phyloP scores from a whole-genome alignment of 495 filamentous ascomycete species.

The Friedmanniomyces simplex region DNA sequence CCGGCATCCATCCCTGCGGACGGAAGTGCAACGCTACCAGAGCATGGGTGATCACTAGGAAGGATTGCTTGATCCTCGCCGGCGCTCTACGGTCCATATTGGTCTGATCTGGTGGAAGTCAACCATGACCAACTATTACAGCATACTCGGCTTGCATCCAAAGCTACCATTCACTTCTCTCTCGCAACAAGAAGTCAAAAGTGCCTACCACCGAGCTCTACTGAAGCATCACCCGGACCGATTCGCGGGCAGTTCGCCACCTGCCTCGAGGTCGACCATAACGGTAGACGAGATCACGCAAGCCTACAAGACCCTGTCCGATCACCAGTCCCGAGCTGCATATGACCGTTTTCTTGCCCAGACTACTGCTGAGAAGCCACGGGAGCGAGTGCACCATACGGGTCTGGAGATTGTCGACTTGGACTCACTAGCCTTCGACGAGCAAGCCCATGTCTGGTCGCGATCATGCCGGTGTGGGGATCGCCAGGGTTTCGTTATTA shows the following conservation, averaged over 20 bases:
- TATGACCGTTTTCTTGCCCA: constrained; percentile 48
- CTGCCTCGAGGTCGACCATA: constrained; percentile 2
- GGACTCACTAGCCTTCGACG: constrained; percentile 57
- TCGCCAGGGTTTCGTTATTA: constrained; percentile 56
- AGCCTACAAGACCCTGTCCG: constrained; percentile 62
- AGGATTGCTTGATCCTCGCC: no score
- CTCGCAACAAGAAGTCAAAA: constrained; percentile 46
- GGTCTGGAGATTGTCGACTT: constrained; percentile 75
- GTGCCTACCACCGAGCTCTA: constrained; percentile 68
- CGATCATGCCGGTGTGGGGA: constrained; percentile 74
- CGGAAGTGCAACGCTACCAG: no score
- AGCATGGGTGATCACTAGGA: no score
- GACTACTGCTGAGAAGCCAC: constrained; percentile 17
- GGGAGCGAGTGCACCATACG: constrained; percentile 29
- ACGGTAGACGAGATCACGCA: constrained; percentile 70
- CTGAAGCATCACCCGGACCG: constrained; percentile 80
- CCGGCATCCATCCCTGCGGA: no score
- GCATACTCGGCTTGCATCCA: constrained; percentile 42
- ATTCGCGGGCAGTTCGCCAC: constrained; percentile 15
- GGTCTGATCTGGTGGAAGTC: no score
- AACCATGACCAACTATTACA: constrained; percentile 36
- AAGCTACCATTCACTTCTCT: constrained; percentile 9
- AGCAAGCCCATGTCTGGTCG: constrained; percentile 44
- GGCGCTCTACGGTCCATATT: no score
- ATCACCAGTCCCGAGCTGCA: constrained; percentile 44